phyloP scores from a whole-genome alignment of 2,329 filamentous ascomycete genomes.

The Cryphonectria radicalis region DNA sequence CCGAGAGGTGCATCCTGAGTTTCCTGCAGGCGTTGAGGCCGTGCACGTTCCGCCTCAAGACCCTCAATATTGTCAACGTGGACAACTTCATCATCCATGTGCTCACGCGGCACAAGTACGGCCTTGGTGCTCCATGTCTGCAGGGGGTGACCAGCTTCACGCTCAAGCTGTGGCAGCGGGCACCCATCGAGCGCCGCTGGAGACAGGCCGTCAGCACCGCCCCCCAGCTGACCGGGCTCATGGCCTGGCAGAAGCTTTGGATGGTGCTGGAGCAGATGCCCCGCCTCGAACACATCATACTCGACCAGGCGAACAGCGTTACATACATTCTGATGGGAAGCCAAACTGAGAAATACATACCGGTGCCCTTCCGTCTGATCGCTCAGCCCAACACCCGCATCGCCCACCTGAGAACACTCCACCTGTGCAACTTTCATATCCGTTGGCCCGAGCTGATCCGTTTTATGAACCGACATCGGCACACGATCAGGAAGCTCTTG shows the following conservation, averaged over 20 bases:
- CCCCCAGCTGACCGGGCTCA: not conserved
- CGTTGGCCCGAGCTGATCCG: not conserved
- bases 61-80: not conserved
- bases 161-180: not conserved
- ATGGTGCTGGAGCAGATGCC: not conserved
- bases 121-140: not conserved
- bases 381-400: not conserved
- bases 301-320: not conserved
- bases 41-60: not conserved
- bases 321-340: not conserved
- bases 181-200: not conserved
- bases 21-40: not conserved
- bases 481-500: not conserved
- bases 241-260: not conserved
- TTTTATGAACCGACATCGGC: not conserved
- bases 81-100: not conserved
- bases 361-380: not conserved
- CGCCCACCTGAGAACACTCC: not conserved
- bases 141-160: not conserved
- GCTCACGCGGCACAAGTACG: not conserved
- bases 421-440: not conserved
- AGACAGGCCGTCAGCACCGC: not conserved
- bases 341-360: not conserved
- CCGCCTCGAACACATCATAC: not conserved
- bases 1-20: not conserved